Percentiles rank a stretch among this genome's conserved stretches.
Conservation (phyloP, 176 grass and related monocot species). For the Puccinellia tenuiflora region DNA sequence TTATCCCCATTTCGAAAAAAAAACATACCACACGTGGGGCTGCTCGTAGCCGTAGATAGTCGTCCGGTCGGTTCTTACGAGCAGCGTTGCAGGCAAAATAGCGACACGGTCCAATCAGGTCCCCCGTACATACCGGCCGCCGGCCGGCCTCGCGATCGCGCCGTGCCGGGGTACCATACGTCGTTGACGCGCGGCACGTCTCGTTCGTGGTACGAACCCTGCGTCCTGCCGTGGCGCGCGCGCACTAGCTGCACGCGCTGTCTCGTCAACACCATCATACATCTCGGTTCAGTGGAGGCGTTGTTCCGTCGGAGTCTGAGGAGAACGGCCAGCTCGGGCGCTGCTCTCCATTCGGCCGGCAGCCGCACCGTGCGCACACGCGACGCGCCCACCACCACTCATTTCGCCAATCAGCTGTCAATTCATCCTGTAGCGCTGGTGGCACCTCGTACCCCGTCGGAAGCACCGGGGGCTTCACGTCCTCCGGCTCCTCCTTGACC, state of each 20-base stretch:
- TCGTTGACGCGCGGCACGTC: not conserved
- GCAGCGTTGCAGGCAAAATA: not conserved
- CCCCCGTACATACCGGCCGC: not conserved
- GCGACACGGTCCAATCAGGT: not conserved
- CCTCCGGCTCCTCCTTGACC: too few species aligned
- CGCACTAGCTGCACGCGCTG: not conserved
- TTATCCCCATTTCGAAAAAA: too few species aligned
- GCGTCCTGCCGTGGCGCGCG: not conserved
- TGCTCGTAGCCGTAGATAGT: too few species aligned
- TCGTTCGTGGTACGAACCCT: not conserved
- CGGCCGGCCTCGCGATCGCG: not conserved
- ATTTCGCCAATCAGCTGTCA: not conserved
- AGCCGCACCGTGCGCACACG: not conserved
- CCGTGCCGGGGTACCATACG: not conserved
- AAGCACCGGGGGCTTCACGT: too few species aligned
- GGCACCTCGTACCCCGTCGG: too few species aligned
- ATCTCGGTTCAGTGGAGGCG: not conserved
- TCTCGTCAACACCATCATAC: not conserved
- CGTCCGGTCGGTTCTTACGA: too few species aligned
- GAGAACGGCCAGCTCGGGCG: not conserved
- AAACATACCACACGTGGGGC: too few species aligned
- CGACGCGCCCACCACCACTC: not conserved
- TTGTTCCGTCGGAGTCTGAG: not conserved
- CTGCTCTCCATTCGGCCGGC: conserved; percentile 2
- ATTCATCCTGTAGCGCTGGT: too few species aligned